Percentiles rank a stretch among this genome's conserved stretches.
phyloP scores from a whole-genome alignment of 2,329 filamentous ascomycete species.

The Akanthomyces lecanii region DNA sequence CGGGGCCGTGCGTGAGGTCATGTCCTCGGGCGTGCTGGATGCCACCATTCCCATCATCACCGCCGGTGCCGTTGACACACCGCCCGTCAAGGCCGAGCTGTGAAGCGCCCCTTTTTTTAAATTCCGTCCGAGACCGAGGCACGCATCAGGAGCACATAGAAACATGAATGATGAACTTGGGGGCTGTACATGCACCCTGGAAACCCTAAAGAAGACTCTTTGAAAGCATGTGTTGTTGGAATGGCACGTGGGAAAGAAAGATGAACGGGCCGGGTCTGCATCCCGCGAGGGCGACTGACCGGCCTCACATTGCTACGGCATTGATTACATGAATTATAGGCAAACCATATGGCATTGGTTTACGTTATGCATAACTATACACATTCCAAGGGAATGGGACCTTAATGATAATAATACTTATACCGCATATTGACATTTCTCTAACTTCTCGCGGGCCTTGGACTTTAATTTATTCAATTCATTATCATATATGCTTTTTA shows the following conservation, averaged over 20 bases:
- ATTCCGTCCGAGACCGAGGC: background rate
- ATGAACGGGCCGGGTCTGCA: background rate
- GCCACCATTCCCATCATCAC: conserved; percentile 23
- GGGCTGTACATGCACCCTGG: background rate
- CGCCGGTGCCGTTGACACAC: conserved; percentile 25
- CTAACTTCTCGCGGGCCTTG: too few species aligned
- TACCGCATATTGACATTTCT: background rate
- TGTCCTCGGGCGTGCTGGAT: conserved; percentile 28
- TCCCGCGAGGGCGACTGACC: background rate
- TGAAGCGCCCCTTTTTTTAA: conserved; percentile 19
- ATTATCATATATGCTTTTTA: conserved; percentile 3
- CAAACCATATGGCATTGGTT: background rate
- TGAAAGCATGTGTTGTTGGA: background rate
- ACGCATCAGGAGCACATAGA: background rate
- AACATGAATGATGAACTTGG: background rate
- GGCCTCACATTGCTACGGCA: background rate
- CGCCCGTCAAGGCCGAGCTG: conserved; percentile 31
- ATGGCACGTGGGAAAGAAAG: background rate
- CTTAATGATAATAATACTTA: conserved; percentile 15
- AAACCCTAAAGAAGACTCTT: too few species aligned
- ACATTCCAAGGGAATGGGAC: conserved; percentile 5
- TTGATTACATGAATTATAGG: background rate
- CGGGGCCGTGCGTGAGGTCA: conserved; percentile 26
- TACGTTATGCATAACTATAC: conserved; percentile 9
- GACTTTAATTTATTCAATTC: background rate